phyloP scores from a whole-genome alignment of 202 grass and related monocot genomes.

The Digitaria exilis region DNA sequence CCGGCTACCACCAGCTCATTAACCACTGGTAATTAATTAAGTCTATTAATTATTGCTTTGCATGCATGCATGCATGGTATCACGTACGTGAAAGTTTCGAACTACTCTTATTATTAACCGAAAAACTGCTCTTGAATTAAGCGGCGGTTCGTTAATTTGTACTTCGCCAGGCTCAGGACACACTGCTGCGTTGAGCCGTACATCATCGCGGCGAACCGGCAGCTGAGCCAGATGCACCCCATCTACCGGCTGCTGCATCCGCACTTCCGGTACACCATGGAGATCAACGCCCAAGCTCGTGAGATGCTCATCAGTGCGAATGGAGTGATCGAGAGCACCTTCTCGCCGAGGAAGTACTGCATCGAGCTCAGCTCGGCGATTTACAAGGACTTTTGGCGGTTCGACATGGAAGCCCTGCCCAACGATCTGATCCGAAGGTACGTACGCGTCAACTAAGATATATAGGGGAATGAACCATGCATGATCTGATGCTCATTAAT shows the following conservation, averaged over 20 bases:
- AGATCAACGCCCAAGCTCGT: slow-evolving; percentile 57
- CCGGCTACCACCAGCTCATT: no score
- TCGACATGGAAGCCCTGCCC: slow-evolving; percentile 71
- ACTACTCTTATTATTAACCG: no score
- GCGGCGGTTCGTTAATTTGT: no score
- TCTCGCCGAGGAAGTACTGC: slow-evolving; percentile 49
- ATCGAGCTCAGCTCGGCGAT: slow-evolving; percentile 52
- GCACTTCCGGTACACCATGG: slow-evolving; percentile 72
- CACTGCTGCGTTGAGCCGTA: no score
- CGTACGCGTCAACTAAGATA: no score
- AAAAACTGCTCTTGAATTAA: no score
- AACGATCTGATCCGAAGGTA: slow-evolving; percentile 60
- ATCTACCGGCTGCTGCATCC: slow-evolving; percentile 59
- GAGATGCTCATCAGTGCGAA: slow-evolving; percentile 37
- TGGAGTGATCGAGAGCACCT: slow-evolving; percentile 59
- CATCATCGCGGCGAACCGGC: slow-evolving; percentile 54
- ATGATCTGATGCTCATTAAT: no score
- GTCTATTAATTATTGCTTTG: no score
- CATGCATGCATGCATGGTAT: no score
- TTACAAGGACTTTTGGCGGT: slow-evolving; percentile 52
- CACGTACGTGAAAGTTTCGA: no score
- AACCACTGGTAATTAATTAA: no score
- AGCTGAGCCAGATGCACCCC: slow-evolving; percentile 66
- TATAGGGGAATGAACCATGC: rapidly evolving
- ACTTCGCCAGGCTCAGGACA: no score